These are phyloP conservation scores for Cadophora sp. DNA, from an alignment of 2,329 filamentous ascomycete genomes.

Conservation along the genomic window DNA sequence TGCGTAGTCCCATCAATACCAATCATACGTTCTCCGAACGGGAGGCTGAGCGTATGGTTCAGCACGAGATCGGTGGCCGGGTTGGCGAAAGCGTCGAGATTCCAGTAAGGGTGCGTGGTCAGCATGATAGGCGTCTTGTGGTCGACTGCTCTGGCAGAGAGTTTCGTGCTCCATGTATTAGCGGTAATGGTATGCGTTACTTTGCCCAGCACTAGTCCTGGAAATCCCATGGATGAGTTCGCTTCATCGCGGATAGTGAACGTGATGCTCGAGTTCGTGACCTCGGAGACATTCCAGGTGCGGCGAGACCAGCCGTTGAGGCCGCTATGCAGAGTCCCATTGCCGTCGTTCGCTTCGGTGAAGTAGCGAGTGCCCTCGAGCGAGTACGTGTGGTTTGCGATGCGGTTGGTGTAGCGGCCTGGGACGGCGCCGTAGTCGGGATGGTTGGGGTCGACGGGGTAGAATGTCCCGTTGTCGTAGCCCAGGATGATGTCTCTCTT, in stretches of 20 bases:
- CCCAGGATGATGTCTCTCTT: conserved; percentile 74
- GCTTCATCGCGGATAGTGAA: conserved; percentile 68
- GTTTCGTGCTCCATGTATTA: conserved; percentile 72
- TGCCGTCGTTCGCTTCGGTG: conserved; percentile 60
- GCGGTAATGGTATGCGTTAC: conserved; percentile 70
- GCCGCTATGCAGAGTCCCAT: conserved; percentile 68
- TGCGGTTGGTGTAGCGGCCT: conserved; percentile 80
- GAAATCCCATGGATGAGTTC: conserved; percentile 61
- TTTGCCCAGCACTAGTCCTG: conserved; percentile 64
- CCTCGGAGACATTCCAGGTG: conserved; percentile 64
- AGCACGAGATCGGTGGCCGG: conserved; percentile 64
- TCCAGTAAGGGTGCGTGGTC: conserved; percentile 68
- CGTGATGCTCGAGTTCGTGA: conserved; percentile 64
- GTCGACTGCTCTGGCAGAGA: conserved; percentile 71
- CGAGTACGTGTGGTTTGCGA: conserved; percentile 75
- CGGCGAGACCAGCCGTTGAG: conserved; percentile 75
- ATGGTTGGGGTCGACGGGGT: conserved; percentile 66
- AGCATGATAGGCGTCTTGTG: conserved; percentile 84
- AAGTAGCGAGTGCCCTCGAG: conserved; percentile 61
- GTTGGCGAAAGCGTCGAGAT: conserved; percentile 78
- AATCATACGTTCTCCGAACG: conserved; percentile 72
- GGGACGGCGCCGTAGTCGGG: conserved; percentile 75
- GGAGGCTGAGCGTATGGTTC: conserved; percentile 75
- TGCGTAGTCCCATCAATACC: conserved; percentile 73
- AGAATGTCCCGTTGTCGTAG: conserved; percentile 77